Conservation (phyloP, 805 yeast species). For the Ogataea minuta region DNA sequence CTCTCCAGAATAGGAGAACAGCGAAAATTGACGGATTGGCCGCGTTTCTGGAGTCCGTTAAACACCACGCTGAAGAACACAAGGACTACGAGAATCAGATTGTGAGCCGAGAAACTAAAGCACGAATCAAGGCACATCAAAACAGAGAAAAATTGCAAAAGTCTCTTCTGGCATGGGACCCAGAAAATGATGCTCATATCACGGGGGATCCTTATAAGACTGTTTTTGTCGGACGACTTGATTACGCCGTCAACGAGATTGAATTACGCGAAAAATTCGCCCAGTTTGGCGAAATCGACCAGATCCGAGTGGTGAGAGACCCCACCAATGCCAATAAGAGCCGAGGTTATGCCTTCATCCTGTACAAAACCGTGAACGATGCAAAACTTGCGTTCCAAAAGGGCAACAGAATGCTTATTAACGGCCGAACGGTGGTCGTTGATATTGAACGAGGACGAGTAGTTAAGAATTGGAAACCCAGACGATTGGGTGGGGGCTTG, state of each 20-base stretch:
- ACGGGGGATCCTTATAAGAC: constrained; percentile 76
- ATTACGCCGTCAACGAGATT: constrained; percentile 60
- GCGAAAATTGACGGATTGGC: constrained; percentile 47
- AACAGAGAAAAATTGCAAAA: constrained; percentile 33
- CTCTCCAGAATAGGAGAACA: constrained; percentile 48
- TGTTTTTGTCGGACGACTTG: constrained; percentile 71
- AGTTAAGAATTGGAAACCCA: constrained; percentile 65
- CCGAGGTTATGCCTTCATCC: constrained; percentile 82
- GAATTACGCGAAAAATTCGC: constrained; percentile 64
- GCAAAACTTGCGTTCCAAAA: constrained; percentile 62
- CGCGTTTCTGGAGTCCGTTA: constrained; percentile 25
- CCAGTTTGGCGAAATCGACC: constrained; percentile 69
- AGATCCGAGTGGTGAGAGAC: constrained; percentile 55
- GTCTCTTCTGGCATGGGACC: constrained; percentile 48
- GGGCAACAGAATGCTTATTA: constrained; percentile 50
- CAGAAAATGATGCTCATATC: constrained; percentile 53
- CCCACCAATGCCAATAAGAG: constrained; percentile 45
- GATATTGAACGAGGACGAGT: constrained; percentile 72
- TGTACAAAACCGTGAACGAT: constrained; percentile 58
- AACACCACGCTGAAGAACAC: constrained; percentile 32
- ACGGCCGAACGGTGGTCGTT: constrained; percentile 57
- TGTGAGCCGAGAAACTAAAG: constrained; percentile 28
- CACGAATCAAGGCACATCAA: constrained; percentile 22
- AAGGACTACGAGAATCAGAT: constrained; percentile 13
- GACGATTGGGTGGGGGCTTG: constrained; percentile 86